Evolutionary conservation across 345 rosid genomes (phyloP), one percentile per base, ranked within the genome.

Genomic region (Atalantia buxifolia): DNA sequence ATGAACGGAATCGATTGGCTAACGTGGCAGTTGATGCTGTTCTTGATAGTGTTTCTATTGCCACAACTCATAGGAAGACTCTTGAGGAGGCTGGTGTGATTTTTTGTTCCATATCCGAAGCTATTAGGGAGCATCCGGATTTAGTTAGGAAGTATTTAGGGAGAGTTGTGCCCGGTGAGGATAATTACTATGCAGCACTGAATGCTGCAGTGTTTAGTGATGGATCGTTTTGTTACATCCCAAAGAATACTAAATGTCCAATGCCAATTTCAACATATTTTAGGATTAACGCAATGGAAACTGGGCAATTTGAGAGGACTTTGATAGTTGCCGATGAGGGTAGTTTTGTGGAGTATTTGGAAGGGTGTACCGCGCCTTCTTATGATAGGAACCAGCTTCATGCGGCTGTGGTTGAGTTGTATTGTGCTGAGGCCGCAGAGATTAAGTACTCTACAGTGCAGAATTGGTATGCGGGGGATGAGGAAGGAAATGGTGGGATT

Each of bases 281-380:
- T 50, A 81, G 98, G 79, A 96, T 96, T 40, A 96, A 94, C 25
- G 97, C 95, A 0, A 71, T 88, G 93, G 99, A 92, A 79, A 96
- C 98, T 4, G 99, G 99, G 50, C 99, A 96, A 82, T 96, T 94
- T 6, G 99, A 95, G 90, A 92, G 99, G 91, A 94, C 99, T 19
- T 80, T 96, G 89, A 94, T 96, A 36, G 97, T 96, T 81, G 99
- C 98, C 0, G 98, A 94, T 9, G 99, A 91, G 73, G 84, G 90
- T 76, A 92, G 98, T 70, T 94, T 88, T 57, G 97, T 95, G 81
- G 99, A 95, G 88, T 95, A 95, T 81, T 77, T 93, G 79, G 99
- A 95, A 82, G 98, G 98, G 22, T 95, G 98, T 56, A 95, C 98
- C 0, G 99, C 98, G 9, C 97, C 98, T 71, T 91, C 97, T 8